Percentiles rank a stretch among this genome's conserved stretches.
phyloP scores from a whole-genome alignment of 2,329 filamentous ascomycete species.

The Aspergillus ochraceoroseus region DNA sequence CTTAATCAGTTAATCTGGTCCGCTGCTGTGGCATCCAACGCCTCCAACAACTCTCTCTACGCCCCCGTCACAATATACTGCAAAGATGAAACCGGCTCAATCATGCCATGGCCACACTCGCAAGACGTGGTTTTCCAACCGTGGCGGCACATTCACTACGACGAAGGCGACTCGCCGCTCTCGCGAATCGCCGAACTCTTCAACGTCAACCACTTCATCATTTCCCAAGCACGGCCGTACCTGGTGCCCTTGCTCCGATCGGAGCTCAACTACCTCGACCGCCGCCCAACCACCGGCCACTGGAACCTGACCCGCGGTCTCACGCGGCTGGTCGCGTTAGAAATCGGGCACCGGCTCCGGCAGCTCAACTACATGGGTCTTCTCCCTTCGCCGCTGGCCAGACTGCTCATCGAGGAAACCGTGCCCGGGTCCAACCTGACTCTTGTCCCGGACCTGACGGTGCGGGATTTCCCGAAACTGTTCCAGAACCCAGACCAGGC shows the following conservation, averaged over 20 bases:
- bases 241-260: slow-evolving; percentile 78
- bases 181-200: slow-evolving; percentile 74
- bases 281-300: slow-evolving; percentile 53
- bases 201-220: slow-evolving; percentile 92
- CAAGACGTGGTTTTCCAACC: slow-evolving; percentile 61
- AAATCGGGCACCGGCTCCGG: slow-evolving; percentile 72
- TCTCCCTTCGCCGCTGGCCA: slow-evolving; percentile 63
- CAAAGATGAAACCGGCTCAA: slow-evolving; percentile 67
- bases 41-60: slow-evolving; percentile 57
- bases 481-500: slow-evolving; percentile 76
- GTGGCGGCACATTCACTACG: slow-evolving; percentile 62
- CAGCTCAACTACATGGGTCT: slow-evolving; percentile 74
- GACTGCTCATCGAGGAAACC: slow-evolving; percentile 76
- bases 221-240: slow-evolving; percentile 87
- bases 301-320: slow-evolving; percentile 54
- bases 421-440: slow-evolving; percentile 74
- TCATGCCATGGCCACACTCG: slow-evolving; percentile 66
- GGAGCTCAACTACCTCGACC: slow-evolving; percentile 68
- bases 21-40: slow-evolving; percentile 41
- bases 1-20: slow-evolving; percentile 55
- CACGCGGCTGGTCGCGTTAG: slow-evolving; percentile 65
- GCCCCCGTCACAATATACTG: slow-evolving; percentile 66
- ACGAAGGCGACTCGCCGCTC: slow-evolving; percentile 63
- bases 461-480: slow-evolving; percentile 68
- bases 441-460: slow-evolving; percentile 71